phyloP scores from a whole-genome alignment of 306 rosid species.

The Gynostemma pentaphyllum region DNA sequence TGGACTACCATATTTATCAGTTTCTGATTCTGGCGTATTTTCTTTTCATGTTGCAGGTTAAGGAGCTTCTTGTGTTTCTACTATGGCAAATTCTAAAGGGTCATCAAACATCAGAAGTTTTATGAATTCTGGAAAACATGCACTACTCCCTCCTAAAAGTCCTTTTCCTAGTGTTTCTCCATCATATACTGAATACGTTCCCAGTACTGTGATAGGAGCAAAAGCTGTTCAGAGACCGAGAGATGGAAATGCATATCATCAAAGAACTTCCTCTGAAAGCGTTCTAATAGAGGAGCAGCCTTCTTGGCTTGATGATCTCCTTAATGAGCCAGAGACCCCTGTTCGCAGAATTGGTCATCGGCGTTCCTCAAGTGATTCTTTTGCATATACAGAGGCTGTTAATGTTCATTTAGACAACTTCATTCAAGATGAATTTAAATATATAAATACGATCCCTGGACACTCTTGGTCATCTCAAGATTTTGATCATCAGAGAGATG shows the following conservation, averaged over 20 bases:
- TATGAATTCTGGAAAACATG: slow-evolving; percentile 75
- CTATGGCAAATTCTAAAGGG: slow-evolving; percentile 83
- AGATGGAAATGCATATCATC: slow-evolving; percentile 74
- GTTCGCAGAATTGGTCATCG: slow-evolving; percentile 87
- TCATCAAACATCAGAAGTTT: slow-evolving; percentile 63
- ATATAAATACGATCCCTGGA: slow-evolving; percentile 32
- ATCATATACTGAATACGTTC: slow-evolving; percentile 63
- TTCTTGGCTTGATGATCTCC: slow-evolving; percentile 99
- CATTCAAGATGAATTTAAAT: slow-evolving; percentile 53
- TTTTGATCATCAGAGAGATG: slow-evolving; percentile 66
- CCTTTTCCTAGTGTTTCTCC: slow-evolving; percentile 87
- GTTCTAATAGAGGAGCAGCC: slow-evolving; percentile 84
- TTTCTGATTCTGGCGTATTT: slow-evolving; percentile 1
- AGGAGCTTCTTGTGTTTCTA: slow-evolving; percentile 27
- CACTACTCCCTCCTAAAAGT: slow-evolving; percentile 93
- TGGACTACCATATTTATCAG: neutral
- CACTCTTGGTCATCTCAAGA: slow-evolving; percentile 70
- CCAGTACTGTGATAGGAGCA: slow-evolving; percentile 42
- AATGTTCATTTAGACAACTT: slow-evolving; percentile 34
- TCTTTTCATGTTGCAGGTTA: slow-evolving; percentile 17
- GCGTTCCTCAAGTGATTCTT: slow-evolving; percentile 98
- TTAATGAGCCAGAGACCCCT: slow-evolving; percentile 95
- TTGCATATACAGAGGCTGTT: slow-evolving; percentile 59
- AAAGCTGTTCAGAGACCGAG: slow-evolving; percentile 55
- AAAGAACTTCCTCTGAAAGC: slow-evolving; percentile 93